These are phyloP conservation scores for Cystoderma amianthinum DNA, from an alignment of 768 basidiomycete species.

Conservation along the genomic window DNA sequence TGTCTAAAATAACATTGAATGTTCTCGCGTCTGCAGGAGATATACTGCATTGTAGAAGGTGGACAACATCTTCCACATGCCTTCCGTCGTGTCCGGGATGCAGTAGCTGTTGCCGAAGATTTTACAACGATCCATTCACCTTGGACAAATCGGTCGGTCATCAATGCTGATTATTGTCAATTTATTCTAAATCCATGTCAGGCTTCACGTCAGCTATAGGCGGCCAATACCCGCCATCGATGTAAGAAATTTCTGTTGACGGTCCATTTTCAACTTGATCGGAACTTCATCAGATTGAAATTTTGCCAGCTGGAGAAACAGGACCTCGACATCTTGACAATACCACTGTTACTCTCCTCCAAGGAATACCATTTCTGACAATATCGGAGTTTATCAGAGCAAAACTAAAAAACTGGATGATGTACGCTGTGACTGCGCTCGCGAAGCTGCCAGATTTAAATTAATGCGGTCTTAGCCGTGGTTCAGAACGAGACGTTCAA, in stretches of 20 bases:
- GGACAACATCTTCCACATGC: slow-evolving; percentile 57
- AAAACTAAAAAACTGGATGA: slow-evolving; percentile 78
- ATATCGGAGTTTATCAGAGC: slow-evolving; percentile 82
- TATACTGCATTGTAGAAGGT: slow-evolving; percentile 78
- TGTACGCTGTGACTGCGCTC: slow-evolving; percentile 39
- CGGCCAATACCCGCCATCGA: slow-evolving; percentile 73
- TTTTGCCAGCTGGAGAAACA: slow-evolving; percentile 73
- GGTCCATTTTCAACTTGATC: slow-evolving; percentile 5
- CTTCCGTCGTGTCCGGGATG: slow-evolving; percentile 76
- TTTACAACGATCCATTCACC: slow-evolving; percentile 67
- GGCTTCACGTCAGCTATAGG: slow-evolving; percentile 71
- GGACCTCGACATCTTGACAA: slow-evolving; percentile 71
- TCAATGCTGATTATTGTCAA: slow-evolving; percentile 3
- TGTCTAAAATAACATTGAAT: too few species aligned
- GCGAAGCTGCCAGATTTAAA: slow-evolving; percentile 9
- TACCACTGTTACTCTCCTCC: slow-evolving; percentile 60
- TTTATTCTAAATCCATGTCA: slow-evolving; percentile 18
- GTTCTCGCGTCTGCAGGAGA: slow-evolving; percentile 74
- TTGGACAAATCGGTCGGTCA: slow-evolving; percentile 83
- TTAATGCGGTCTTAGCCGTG: slow-evolving; percentile 40
- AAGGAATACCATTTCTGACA: slow-evolving; percentile 74
- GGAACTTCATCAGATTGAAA: slow-evolving; percentile 56
- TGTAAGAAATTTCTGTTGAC: slow-evolving; percentile 30
- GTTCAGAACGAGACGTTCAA: slow-evolving; percentile 65
- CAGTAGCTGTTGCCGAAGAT: slow-evolving; percentile 54